These are phyloP conservation scores for Meyerozyma sp. DNA, from an alignment of 1,139 yeast species.

Conservation along the genomic window DNA sequence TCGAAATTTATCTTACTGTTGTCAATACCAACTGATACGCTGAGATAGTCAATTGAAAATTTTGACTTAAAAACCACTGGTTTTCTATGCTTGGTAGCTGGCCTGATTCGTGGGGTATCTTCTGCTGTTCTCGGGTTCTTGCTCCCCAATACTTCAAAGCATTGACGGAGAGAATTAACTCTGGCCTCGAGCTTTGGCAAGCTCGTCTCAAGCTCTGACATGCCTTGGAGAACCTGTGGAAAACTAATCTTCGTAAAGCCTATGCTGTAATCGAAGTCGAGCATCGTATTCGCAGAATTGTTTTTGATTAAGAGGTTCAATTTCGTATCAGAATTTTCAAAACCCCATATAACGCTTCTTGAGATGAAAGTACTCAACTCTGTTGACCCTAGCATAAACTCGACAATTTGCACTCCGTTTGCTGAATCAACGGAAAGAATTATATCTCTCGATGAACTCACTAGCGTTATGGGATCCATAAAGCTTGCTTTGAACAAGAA, in stretches of 20 bases:
- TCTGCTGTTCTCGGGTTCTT: too few species aligned
- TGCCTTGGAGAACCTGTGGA: conserved; percentile 23
- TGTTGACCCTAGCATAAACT: background rate
- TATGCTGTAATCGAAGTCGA: background rate
- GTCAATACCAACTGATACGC: conserved; percentile 27
- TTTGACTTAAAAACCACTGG: conserved; percentile 19
- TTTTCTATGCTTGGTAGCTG: too few species aligned
- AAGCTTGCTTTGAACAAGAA: background rate
- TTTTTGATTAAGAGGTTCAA: background rate
- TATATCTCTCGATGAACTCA: background rate
- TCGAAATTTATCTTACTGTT: conserved; percentile 31
- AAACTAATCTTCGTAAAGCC: conserved; percentile 20
- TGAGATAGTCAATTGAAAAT: conserved; percentile 30
- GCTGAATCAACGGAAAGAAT: background rate
- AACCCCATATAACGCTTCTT: background rate
- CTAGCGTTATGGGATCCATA: background rate
- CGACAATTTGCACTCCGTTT: background rate
- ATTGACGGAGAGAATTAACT: conserved; percentile 6
- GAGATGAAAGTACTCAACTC: background rate
- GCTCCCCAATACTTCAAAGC: too few species aligned
- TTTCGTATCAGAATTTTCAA: background rate
- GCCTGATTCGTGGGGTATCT: too few species aligned
- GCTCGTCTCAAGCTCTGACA: conserved; percentile 14
- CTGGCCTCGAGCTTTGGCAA: conserved; percentile 11
- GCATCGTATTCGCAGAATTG: background rate